Evolutionary conservation across 225 moss, liverwort and hornwort species (phyloP).

Genomic region (Pseudisothecium myosuroides): DNA sequence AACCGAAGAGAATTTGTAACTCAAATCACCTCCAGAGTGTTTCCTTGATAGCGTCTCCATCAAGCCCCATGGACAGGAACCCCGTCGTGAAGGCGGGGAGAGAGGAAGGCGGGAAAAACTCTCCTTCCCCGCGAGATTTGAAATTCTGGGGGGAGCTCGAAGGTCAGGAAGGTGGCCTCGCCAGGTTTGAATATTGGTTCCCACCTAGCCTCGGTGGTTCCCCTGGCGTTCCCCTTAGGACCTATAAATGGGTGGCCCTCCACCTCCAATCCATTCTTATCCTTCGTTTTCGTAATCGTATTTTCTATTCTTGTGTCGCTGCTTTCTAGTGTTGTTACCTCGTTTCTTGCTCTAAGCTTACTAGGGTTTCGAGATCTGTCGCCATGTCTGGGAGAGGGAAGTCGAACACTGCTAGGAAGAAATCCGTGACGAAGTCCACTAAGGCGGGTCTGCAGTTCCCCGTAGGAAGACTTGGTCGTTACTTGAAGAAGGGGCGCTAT

Average conservation of each 20-base stretch:
- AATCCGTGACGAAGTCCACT: constrained; percentile 4
- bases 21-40: background rate
- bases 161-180: background rate
- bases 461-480: background rate
- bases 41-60: background rate
- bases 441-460: constrained; percentile 14
- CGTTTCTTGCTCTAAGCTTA: background rate
- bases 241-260: background rate
- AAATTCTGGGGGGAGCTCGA: background rate
- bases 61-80: background rate
- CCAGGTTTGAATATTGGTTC: background rate
- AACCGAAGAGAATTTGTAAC: rapidly evolving
- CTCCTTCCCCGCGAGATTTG: background rate
- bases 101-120: background rate
- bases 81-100: background rate
- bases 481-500: constrained; percentile 10
- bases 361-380: background rate
- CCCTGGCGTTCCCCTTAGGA: background rate
- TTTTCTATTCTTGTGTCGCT: rapidly evolving
- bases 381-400: constrained; percentile 8
- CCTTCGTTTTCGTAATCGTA: too few relatives aligned
- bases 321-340: too few relatives aligned
- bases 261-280: rapidly evolving
- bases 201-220: background rate
- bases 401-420: constrained; percentile 1